Evolutionary conservation across 2,329 filamentous ascomycete genomes (phyloP), one percentile per base, ranked within the genome.

Genomic region (Aspergillus uvarum): DNA sequence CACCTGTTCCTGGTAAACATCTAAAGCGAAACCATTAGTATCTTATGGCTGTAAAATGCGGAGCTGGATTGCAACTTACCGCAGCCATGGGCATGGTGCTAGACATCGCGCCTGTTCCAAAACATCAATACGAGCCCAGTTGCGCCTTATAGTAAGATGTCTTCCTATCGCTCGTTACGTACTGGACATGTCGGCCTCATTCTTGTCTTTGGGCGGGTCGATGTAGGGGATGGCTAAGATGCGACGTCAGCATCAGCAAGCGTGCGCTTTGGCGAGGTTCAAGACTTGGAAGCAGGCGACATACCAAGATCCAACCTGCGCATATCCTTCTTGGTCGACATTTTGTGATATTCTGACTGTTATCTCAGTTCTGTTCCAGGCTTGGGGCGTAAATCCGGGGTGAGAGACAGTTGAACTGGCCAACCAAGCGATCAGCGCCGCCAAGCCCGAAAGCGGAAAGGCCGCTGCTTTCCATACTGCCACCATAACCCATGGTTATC

Each of bases 51-150:
- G 31, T 42, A 60, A 54, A 62, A 51, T 50, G 54, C 32, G 54
- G 53, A 44, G 35, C 49, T 62, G 52, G 49, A 58, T 31, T 21
- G 56, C 44, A 62, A 81, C 82, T 76, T 80, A 88, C 85, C 65
- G 93, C 93, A 60, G 91, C 92, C 94, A 97, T 97, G 60, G 94
- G 94, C 72, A 98, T 82, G 38, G 93, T 96, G 72, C 89, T 94
- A 56, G 84, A 81, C 79, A 88, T 82, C 52, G 85, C 86, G 69
- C 83, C 84, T 85, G 47, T 58, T 35, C 26, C 12, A 61, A 49
- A 60, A 14, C 31, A 54, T 74, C 59, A 74, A 64, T 54, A 42
- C 58, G 21, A 26, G 7, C 5, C 44, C 32, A 19, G 31, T 4
- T 32, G 8, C 54, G 22, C 16, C 3, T 29, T 48, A 48, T 50